Percentiles rank a stretch among this genome's conserved stretches.
These are phyloP conservation scores for Mycena sanguinolenta DNA, from an alignment of 768 basidiomycete genomes.

Conservation along the genomic window DNA sequence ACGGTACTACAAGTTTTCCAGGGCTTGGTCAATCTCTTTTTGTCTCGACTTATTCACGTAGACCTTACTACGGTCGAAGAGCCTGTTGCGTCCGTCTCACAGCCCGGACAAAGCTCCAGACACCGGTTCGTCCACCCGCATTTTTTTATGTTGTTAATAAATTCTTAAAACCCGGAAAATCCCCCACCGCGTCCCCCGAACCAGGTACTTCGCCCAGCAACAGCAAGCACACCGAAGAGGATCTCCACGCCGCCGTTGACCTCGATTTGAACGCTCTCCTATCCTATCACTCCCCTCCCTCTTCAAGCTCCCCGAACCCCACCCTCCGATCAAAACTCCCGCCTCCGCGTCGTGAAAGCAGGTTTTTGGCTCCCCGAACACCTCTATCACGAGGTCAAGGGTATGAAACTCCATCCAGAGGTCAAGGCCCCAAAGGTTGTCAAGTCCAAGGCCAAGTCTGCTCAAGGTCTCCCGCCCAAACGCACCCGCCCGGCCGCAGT, in stretches of 20 bases:
- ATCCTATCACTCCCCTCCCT: constrained; percentile 23
- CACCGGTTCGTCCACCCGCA: neutral
- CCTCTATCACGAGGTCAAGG: constrained; percentile 9
- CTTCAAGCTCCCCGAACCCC: constrained; percentile 6
- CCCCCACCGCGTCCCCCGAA: neutral
- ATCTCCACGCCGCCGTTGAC: constrained; percentile 6
- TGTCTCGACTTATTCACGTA: neutral
- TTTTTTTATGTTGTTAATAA: no score
- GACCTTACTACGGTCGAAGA: neutral
- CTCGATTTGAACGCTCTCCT: constrained; percentile 8
- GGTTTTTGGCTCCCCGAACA: constrained; percentile 15
- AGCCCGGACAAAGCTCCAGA: neutral
- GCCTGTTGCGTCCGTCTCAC: neutral
- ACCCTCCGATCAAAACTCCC: neutral
- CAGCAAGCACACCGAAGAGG: neutral
- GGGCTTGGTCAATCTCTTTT: neutral
- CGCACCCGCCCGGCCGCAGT: neutral
- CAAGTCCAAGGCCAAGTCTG: constrained; percentile 4
- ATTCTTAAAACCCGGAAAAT: neutral
- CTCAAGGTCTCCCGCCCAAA: neutral
- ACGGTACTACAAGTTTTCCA: no score
- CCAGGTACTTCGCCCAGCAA: neutral
- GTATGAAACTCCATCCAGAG: neutral
- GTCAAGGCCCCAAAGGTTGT: neutral
- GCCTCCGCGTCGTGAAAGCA: neutral